These are phyloP conservation scores for Magnusiomyces sp. DNA, from an alignment of 1,139 yeast genomes.

Conservation along the genomic window DNA sequence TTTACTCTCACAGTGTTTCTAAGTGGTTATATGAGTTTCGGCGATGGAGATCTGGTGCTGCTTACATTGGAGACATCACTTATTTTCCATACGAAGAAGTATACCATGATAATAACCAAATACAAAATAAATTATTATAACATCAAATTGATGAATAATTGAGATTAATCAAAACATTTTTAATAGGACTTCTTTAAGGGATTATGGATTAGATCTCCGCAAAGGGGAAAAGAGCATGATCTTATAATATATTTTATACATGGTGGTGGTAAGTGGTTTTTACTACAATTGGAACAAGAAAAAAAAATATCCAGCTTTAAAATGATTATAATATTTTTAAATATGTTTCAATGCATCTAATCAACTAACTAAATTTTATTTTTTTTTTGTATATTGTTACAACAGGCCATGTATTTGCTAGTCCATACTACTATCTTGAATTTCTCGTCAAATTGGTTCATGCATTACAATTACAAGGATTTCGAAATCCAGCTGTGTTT, in stretches of 20 bases:
- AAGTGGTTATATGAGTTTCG: constrained; percentile 22
- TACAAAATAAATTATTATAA: neutral
- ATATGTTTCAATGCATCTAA: too few relatives aligned
- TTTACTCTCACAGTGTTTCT: constrained; percentile 19
- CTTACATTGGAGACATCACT: constrained; percentile 23
- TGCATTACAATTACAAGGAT: constrained; percentile 37
- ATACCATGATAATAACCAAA: neutral
- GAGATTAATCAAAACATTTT: constrained; percentile 1
- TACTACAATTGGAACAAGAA: neutral
- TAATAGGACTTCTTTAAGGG: constrained; percentile 24
- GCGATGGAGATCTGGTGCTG: constrained; percentile 23
- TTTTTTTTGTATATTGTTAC: constrained; percentile 17
- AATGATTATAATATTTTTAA: neutral
- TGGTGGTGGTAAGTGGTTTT: constrained; percentile 25
- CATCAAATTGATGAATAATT: too few relatives aligned
- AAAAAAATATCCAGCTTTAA: too few relatives aligned
- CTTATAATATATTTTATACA: constrained; percentile 34
- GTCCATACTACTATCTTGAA: constrained; percentile 33
- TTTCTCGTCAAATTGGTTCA: constrained; percentile 33
- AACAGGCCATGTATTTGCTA: constrained; percentile 25
- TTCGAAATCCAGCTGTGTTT: constrained; percentile 37
- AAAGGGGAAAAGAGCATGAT: constrained; percentile 29
- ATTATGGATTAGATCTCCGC: constrained; percentile 31
- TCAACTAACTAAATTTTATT: constrained; percentile 15
- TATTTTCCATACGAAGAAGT: constrained; percentile 8